Evolutionary conservation across 352 stramenopile genomes (phyloP).

Genomic region (Phytophthora uliginosa): DNA sequence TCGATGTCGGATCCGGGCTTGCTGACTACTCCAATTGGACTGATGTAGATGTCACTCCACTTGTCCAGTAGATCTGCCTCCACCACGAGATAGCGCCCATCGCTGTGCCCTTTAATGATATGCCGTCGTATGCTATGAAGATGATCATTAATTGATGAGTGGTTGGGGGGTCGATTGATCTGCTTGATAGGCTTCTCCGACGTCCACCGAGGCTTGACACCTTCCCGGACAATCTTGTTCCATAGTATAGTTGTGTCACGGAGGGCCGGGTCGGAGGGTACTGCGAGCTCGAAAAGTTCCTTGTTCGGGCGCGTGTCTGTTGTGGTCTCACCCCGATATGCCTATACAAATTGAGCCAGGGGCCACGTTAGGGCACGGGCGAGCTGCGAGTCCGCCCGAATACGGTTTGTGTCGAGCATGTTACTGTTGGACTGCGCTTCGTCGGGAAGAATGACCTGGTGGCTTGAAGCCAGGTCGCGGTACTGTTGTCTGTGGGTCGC

Average conservation of each 20-base stretch:
- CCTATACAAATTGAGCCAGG: constrained; percentile 4
- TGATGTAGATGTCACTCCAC: not conserved
- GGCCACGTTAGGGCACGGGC: not conserved
- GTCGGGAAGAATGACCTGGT: too few species aligned
- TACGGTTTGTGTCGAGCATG: too few species aligned
- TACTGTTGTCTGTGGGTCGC: too few species aligned
- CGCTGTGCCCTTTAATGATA: not conserved
- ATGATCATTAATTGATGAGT: not conserved
- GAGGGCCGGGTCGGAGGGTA: not conserved
- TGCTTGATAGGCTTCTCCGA: too few species aligned
- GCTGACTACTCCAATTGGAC: not conserved
- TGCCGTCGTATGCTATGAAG: too few species aligned
- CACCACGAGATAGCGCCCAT: not conserved
- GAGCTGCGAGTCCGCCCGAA: not conserved
- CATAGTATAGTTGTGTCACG: not conserved
- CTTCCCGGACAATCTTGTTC: constrained; percentile 10
- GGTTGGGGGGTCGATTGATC: not conserved
- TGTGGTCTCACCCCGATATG: not conserved
- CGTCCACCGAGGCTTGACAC: not conserved
- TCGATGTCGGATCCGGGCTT: not conserved
- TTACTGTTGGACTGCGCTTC: too few species aligned
- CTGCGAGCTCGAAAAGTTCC: constrained; percentile 8
- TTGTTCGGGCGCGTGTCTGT: constrained; percentile 8
- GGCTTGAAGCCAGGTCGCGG: too few species aligned
- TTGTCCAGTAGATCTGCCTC: not conserved